Base-by-base conservation (phyloP, 352 stramenopile genomes). In the Discostella stelligera region DNA sequence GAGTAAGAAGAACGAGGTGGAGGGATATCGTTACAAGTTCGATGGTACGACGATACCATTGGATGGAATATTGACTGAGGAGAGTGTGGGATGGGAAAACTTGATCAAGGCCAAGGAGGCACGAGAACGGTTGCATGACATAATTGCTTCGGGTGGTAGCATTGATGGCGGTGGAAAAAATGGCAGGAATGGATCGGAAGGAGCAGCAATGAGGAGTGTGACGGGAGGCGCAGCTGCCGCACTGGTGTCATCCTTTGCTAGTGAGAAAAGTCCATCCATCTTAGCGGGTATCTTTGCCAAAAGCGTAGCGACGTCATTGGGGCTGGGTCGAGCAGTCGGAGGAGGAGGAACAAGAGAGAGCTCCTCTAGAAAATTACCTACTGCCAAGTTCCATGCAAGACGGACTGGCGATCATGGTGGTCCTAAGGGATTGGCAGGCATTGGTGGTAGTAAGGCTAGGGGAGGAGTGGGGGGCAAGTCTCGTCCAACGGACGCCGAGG, bases 21-120 rank as follows among this genome's bases (percentile, higher is more conserved):
- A 91, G 71, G 87, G 87, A 23, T 93, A 91, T 59, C 82, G 87
- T 62, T 75, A 77, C 23, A 66, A 56, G 25, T 86, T 91, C 21
- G 66, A 78, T 49, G 56, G 70, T 25, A 85, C 71, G 39, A 82
- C 61, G 13, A 67, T 93, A 66, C 87, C 87, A 21, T 50, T 87
- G 23, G 87, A 93, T 79, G 67, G 56, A 20, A 21, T 56, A 10
- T 58, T 93, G 37, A 66, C 41, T 25, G 44, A 71, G 20, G 44
- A 67, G 23, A 32, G 63, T 13, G 23, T 61, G 0, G 72, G 71
- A 16, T 71, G 87, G 20, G 62, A 54, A 39, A 93, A 91, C 79
- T 37, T 93, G 2, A 46, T 74, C 56, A 74, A 76, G 41, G 80
- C 87, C 0, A 86, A 80, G 44, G 66, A 71, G 18, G 87, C 87